Base-by-base conservation (phyloP, 2,329 filamentous ascomycete species). In the Eutypella sp. region DNA sequence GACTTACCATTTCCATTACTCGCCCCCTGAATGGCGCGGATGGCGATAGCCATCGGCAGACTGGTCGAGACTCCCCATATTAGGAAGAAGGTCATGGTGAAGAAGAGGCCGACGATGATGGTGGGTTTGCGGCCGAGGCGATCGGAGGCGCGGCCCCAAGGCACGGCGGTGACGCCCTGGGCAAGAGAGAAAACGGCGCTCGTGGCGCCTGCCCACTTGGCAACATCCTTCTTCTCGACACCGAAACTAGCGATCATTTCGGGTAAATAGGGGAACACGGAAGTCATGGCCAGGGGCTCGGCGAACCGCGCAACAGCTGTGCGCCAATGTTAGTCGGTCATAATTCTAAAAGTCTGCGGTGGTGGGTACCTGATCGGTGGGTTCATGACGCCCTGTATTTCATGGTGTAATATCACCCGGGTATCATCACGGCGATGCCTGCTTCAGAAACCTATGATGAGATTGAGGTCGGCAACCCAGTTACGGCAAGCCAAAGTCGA, bases 221-320 rank as follows among this genome's bases (percentile, higher is more conserved):
- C 87, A 20, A 95, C 79, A 38, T 89, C 75, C 55, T 85, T 79
- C 53, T 82, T 76, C 7, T 79, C 74, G 15, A 95, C 73, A 9
- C 85, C 82, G 52, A 95, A 89, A 61, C 82, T 85, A 56, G 84
- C 78, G 46, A 95, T 86, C 87, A 95, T 93, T 66, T 91, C 87
- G 10, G 87, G 87, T 52, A 85, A 74, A 55, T 75, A 78, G 62
- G 85, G 85, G 49, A 84, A 84, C 52, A 88, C 81, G 20, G 84
- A 87, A 13, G 85, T 89, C 56, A 87, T 72, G 7, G 85, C 78
- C 49, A 85, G 69, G 8, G 87, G 87, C 63, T 92, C 87, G 49
- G 87, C 84, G 59, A 92, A 86, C 59, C 87, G 79, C 61, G 85
- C 88, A 70, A 89, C 76, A 62, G 85, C 87, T 89, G 45, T 34